Base-by-base conservation (phyloP, 257 asterid genomes). In the Gynochthodes officinalis region DNA sequence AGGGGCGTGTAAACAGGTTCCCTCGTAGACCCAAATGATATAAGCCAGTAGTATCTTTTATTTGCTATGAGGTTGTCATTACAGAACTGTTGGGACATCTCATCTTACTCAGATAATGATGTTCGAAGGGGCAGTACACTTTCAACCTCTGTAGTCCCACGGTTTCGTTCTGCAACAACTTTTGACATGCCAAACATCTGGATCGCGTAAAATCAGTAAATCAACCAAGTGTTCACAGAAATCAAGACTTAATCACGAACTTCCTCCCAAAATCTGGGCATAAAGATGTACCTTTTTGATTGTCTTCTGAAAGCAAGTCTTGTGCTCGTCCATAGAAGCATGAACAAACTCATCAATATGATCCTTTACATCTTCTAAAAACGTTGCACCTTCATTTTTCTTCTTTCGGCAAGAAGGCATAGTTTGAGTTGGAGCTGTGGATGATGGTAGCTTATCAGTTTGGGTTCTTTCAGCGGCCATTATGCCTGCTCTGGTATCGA, bases 171-270 rank as follows among this genome's bases (percentile, higher is more conserved):
- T n/a, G 95, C 90, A 77, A 91, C 97, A 57, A 77, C 82, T 73
- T 91, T 94, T 67, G 98, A 89, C 96, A 94, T 88, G 79, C 96
- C 78, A 76, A 91, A 94, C 97, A 94, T 91, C 98, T 94, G 77
- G 33, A 70, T 60, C 27, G 30, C 68, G 70, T 59, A 18, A 69
- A 65, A 72, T 0, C 61, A 69, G 64, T 0, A 58, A 13, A 74
- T 48, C 58, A 75, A 76, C 3, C 62, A 68, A 39, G 21, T 7
- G 30, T 21, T 25, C 9, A 25, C 48, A 76, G 19, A 52, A 35
- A n/a, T 48, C 11, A 50, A 33, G 43, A 73, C 54, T 19, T 12
- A 25, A n/a, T 62, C 35, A 32, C 43, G 12, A 23, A 64, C n/a
- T n/a, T n/a, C n/a, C n/a, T n/a, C n/a, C n/a, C n/a, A n/a, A n/a